Evolutionary conservation across 2,329 filamentous ascomycete genomes (phyloP).

Genomic region (Colletotrichum sp.): DNA sequence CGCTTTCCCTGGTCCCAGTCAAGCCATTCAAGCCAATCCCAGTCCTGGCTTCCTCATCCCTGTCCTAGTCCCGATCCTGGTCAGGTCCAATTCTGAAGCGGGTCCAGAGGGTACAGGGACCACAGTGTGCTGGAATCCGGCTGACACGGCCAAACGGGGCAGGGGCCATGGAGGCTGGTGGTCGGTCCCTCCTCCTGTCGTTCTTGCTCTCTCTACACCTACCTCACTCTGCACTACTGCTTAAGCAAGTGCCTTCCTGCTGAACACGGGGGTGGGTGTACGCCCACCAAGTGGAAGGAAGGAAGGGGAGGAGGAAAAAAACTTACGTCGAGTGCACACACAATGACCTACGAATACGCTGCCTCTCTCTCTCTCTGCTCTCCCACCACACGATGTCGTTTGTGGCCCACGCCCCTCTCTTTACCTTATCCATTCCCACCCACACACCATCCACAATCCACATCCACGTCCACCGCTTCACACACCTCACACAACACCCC

Average conservation of each 20-base stretch:
- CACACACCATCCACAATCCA: slow-evolving; percentile 3
- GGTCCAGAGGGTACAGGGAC: slow-evolving; percentile 9
- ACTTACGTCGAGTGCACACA: background rate
- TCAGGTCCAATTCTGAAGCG: background rate
- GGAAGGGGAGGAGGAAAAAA: background rate
- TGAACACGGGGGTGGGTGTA: background rate
- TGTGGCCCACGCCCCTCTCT: background rate
- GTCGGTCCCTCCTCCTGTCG: background rate
- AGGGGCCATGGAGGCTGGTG: slow-evolving; percentile 3
- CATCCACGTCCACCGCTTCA: background rate
- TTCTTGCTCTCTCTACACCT: background rate
- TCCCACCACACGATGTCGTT: background rate
- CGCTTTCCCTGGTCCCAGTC: slow-evolving; percentile 1
- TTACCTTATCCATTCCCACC: background rate
- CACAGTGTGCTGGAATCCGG: background rate
- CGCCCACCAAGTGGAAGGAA: background rate
- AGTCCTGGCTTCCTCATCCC: background rate
- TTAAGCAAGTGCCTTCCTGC: background rate
- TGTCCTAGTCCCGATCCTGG: slow-evolving; percentile 8
- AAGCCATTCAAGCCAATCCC: background rate
- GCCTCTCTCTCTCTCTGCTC: background rate
- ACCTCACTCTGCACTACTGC: background rate
- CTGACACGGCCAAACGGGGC: background rate
- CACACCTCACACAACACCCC: slow-evolving; percentile 12
- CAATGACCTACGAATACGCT: background rate